phyloP scores from a whole-genome alignment of 352 stramenopile species.

The Detonula confervacea region DNA sequence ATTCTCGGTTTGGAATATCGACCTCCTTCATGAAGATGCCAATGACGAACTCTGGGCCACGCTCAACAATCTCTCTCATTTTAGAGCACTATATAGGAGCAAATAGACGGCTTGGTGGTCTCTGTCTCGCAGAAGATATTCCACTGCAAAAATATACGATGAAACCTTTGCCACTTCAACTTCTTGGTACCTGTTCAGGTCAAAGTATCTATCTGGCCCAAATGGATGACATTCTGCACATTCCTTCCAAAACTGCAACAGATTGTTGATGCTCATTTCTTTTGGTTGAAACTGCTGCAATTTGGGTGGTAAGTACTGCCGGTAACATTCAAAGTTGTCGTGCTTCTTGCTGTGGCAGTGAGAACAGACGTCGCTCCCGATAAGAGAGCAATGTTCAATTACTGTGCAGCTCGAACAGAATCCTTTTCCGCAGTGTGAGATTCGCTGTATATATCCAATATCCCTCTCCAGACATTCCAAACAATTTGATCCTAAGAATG shows the following conservation, averaged over 20 bases:
- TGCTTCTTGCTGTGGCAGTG: not conserved
- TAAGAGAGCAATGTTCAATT: not conserved
- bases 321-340: not conserved
- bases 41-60: not conserved
- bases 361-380: not conserved
- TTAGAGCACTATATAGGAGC: not conserved
- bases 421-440: not conserved
- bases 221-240: not conserved
- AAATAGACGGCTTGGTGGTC: not conserved
- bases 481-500: not conserved
- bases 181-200: not conserved
- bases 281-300: not conserved
- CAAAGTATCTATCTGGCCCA: not conserved
- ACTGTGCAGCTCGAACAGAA: not conserved
- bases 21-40: not conserved
- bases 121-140: not conserved
- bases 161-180: not conserved
- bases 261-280: not conserved
- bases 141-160: not conserved
- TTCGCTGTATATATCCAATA: not conserved
- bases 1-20: not conserved
- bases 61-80: not conserved
- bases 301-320: not conserved
- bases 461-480: not conserved
- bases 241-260: not conserved